phyloP scores from a whole-genome alignment of 345 rosid species.

The Eucalyptus decipiens region DNA sequence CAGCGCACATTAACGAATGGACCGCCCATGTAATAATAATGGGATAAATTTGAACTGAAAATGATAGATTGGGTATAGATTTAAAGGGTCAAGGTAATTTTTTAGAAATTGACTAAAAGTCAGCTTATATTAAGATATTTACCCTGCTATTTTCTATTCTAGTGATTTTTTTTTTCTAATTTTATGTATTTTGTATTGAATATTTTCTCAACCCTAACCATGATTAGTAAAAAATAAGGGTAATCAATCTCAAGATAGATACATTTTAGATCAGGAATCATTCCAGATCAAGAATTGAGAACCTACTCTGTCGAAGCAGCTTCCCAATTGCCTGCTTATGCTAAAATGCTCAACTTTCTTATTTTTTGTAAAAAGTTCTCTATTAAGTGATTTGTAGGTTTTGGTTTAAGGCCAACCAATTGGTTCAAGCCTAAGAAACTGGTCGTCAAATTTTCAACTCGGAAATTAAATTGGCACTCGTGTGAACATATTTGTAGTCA shows the following conservation, averaged over 20 bases:
- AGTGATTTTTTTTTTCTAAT: too few relatives aligned
- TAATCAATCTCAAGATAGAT: too few relatives aligned
- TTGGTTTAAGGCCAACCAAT: neutral
- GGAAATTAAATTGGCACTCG: neutral
- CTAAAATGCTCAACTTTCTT: neutral
- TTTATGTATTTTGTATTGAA: neutral
- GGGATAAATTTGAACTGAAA: neutral
- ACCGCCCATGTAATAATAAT: too few relatives aligned
- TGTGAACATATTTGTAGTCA: neutral
- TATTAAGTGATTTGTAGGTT: neutral
- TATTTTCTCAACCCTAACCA: neutral
- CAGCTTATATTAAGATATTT: neutral
- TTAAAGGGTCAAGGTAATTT: neutral
- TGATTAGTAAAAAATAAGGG: too few relatives aligned
- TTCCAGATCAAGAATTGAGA: neutral
- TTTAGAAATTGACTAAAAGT: neutral
- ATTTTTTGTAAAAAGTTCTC: neutral
- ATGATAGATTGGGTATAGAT: accelerated
- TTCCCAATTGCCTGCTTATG: neutral
- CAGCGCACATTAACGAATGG: too few relatives aligned
- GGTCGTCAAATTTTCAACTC: neutral
- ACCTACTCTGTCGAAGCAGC: neutral
- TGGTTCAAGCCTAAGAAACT: neutral
- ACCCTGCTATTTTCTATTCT: too few relatives aligned
- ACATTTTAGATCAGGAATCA: too few relatives aligned